Conservation (phyloP, 495 filamentous ascomycete genomes). For the Rostrohypoxylon terebratum region DNA sequence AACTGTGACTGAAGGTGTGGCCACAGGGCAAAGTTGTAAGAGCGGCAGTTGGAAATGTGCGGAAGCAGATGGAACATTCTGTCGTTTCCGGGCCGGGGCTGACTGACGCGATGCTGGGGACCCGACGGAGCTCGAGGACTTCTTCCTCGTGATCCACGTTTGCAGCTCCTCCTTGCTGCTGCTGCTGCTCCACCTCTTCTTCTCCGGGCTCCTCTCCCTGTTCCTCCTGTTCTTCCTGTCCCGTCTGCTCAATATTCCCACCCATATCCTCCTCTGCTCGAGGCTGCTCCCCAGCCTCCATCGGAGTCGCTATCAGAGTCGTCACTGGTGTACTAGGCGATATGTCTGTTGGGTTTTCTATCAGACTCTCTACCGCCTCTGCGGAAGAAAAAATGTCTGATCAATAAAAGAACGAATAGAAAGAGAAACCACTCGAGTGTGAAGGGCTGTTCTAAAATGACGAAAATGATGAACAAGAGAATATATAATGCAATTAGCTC, state of each 20-base stretch:
- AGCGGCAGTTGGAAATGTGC: neutral
- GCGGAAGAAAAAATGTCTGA: neutral
- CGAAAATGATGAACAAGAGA: neutral
- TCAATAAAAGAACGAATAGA: neutral
- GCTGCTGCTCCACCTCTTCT: neutral
- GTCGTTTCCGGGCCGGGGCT: neutral
- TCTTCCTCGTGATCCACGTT: neutral
- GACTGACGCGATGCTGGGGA: neutral
- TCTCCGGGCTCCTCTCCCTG: neutral
- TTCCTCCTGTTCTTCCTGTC: neutral
- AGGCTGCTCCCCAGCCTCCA: neutral
- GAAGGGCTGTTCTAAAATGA: neutral
- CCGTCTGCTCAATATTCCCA: neutral
- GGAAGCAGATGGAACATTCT: constrained; percentile 10
- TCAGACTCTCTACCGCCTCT: neutral
- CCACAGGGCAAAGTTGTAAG: constrained; percentile 25
- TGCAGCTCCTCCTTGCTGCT: neutral
- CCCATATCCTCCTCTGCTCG: neutral
- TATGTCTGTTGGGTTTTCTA: neutral
- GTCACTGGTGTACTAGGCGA: no score
- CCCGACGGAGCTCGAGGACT: neutral
- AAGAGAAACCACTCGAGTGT: neutral
- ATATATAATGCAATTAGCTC: neutral
- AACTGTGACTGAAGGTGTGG: constrained; percentile 13
- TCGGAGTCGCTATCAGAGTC: neutral